phyloP scores from a whole-genome alignment of 2,329 filamentous ascomycete species.

The Helotiales sp. region DNA sequence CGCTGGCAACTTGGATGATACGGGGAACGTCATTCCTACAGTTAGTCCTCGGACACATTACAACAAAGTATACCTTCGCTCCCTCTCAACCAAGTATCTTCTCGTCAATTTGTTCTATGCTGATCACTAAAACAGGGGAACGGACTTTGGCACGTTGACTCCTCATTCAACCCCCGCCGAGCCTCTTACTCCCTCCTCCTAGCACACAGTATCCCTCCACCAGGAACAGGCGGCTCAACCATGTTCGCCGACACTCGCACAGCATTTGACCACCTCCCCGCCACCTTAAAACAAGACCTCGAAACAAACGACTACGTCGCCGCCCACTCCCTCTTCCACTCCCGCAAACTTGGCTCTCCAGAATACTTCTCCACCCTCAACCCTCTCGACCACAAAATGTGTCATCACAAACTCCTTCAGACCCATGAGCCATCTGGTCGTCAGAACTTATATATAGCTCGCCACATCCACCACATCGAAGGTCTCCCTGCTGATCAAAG shows the following conservation, averaged over 20 bases:
- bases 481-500: slow-evolving; percentile 37
- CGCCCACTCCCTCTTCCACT: slow-evolving; percentile 52
- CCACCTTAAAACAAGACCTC: slow-evolving; percentile 29
- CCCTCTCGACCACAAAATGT: slow-evolving; percentile 34
- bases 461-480: slow-evolving; percentile 54
- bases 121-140: slow-evolving; percentile 36
- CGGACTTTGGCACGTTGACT: slow-evolving; percentile 54
- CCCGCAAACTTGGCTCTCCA: slow-evolving; percentile 51
- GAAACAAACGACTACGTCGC: slow-evolving; percentile 45
- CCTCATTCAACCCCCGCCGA: slow-evolving; percentile 54
- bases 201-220: slow-evolving; percentile 50
- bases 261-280: slow-evolving; percentile 48
- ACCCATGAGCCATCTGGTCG: slow-evolving; percentile 51
- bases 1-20: slow-evolving; percentile 53
- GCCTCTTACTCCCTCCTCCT: slow-evolving; percentile 52
- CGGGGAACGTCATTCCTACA: slow-evolving; percentile 36
- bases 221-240: slow-evolving; percentile 48
- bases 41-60: slow-evolving; percentile 21
- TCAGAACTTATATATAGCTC: slow-evolving; percentile 53
- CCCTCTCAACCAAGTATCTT: slow-evolving; percentile 38
- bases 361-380: slow-evolving; percentile 46
- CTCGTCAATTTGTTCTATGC: neutral
- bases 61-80: slow-evolving; percentile 15
- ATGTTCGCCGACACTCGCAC: slow-evolving; percentile 54
- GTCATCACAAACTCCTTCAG: slow-evolving; percentile 49